Evolutionary conservation across 1,284 basidiomycete species (phyloP).

Genomic region (Cutaneotrichosporon curvatum): DNA sequence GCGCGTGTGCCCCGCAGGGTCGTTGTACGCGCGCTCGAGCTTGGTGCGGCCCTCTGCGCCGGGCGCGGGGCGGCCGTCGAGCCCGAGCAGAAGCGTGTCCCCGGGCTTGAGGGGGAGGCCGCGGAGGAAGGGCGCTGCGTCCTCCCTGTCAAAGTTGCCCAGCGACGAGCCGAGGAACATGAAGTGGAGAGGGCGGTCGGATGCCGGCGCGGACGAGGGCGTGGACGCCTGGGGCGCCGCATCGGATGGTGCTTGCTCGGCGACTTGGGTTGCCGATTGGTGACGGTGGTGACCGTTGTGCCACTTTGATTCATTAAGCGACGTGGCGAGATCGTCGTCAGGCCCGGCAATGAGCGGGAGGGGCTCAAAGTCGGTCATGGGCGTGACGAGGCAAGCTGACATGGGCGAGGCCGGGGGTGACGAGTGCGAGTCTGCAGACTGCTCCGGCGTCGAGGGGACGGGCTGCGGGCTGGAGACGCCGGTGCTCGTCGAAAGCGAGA

Average conservation of each 20-base stretch:
- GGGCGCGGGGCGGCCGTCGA: slow-evolving; percentile 58
- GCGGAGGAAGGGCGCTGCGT: slow-evolving; percentile 67
- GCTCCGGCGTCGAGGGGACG: no score
- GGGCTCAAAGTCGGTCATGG: slow-evolving; percentile 15
- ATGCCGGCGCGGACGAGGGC: background rate
- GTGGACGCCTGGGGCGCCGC: background rate
- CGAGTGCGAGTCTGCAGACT: background rate
- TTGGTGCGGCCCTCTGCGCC: slow-evolving; percentile 36
- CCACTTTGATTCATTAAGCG: no score
- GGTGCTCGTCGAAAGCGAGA: slow-evolving; percentile 13
- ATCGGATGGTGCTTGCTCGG: background rate
- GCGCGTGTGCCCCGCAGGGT: slow-evolving; percentile 66
- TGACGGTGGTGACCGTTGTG: background rate
- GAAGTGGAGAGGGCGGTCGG: slow-evolving; percentile 59
- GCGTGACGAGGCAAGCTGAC: slow-evolving; percentile 20
- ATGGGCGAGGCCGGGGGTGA: slow-evolving; percentile 10
- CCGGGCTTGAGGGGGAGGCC: slow-evolving; percentile 64
- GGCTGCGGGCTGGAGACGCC: background rate
- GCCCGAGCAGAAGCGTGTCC: slow-evolving; percentile 60
- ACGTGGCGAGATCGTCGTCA: slow-evolving; percentile 3
- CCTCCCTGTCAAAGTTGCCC: slow-evolving; percentile 79
- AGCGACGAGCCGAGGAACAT: slow-evolving; percentile 91
- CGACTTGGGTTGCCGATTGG: background rate
- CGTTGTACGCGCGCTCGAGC: slow-evolving; percentile 65
- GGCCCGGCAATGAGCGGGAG: slow-evolving; percentile 13